Percentiles rank a stretch among this genome's conserved stretches.
Evolutionary conservation across 805 yeast genomes (phyloP).

Genomic region (Ogataea minuta): DNA sequence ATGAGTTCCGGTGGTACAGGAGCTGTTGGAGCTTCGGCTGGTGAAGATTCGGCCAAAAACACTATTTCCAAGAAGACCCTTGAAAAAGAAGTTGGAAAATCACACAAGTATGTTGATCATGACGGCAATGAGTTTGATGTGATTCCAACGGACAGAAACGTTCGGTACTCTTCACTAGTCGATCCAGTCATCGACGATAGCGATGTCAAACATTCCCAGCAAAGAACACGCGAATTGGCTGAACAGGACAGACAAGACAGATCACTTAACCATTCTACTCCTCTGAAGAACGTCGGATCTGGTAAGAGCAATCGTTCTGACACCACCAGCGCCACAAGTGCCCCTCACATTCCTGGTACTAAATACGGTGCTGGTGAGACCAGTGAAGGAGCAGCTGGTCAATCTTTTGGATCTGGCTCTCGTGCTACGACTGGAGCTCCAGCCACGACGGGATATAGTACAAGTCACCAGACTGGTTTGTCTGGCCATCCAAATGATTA

Average conservation of each 20-base stretch:
- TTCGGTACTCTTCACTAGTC: constrained; percentile 29
- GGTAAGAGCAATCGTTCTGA: not conserved
- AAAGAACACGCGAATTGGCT: constrained; percentile 2
- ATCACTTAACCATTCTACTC: not conserved
- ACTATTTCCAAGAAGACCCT: constrained; percentile 11
- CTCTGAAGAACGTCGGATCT: not conserved
- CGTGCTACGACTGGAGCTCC: too few species aligned
- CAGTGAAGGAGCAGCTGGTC: constrained; percentile 1
- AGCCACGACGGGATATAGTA: too few species aligned
- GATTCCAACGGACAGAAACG: constrained; percentile 17
- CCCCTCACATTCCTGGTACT: too few species aligned
- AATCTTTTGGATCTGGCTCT: not conserved
- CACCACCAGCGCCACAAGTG: not conserved
- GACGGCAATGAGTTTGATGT: constrained; percentile 17
- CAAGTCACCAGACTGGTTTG: too few species aligned
- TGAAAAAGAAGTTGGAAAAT: constrained; percentile 10
- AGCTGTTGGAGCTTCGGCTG: not conserved
- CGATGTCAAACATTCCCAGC: constrained; percentile 17
- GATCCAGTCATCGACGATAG: constrained; percentile 25
- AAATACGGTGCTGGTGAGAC: too few species aligned
- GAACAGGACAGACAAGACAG: not conserved
- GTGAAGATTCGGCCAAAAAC: constrained; percentile 12
- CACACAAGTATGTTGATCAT: constrained; percentile 7
- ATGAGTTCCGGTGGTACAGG: too few species aligned
- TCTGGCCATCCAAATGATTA: too few species aligned